A percentile compares a stretch with the other conserved stretches of the same genome.
Evolutionary conservation across 78 protist genomes (phyloP).

Genomic region (Monocercomonoides exilis): DNA sequence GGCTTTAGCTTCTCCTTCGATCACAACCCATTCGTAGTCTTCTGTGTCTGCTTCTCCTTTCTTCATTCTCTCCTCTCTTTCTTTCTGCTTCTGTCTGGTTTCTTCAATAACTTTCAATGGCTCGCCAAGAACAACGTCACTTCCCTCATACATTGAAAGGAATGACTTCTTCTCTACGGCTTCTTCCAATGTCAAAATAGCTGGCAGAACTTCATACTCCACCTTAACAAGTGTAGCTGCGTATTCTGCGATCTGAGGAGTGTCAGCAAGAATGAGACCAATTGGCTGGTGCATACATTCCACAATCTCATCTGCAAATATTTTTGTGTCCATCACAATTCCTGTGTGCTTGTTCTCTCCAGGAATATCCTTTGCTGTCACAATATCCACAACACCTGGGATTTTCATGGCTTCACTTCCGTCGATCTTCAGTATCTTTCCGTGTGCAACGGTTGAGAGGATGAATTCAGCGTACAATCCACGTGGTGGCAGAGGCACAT

Average conservation of each 20-base stretch:
- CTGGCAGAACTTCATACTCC: slow-evolving; percentile 47
- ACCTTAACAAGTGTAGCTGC: slow-evolving; percentile 40
- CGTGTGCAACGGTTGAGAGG: slow-evolving; percentile 14
- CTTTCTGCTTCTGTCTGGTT: not conserved
- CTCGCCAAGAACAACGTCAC: slow-evolving; percentile 49
- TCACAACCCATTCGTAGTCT: slow-evolving; percentile 30
- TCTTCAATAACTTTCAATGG: too few species aligned
- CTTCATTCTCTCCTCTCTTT: not conserved
- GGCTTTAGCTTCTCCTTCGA: slow-evolving; percentile 22
- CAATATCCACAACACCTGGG: slow-evolving; percentile 45
- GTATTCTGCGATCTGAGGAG: not conserved
- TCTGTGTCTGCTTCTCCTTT: not conserved
- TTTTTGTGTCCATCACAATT: slow-evolving; percentile 28
- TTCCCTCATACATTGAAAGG: not conserved
- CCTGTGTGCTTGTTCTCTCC: slow-evolving; percentile 37
- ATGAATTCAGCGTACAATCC: slow-evolving; percentile 53
- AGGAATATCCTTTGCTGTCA: slow-evolving; percentile 48
- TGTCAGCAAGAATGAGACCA: slow-evolving; percentile 68
- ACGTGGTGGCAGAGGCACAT: slow-evolving; percentile 14
- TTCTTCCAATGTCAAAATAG: slow-evolving; percentile 64
- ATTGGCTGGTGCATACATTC: slow-evolving; percentile 48
- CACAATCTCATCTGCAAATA: slow-evolving; percentile 45
- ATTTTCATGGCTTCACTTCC: not conserved
- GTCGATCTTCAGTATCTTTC: slow-evolving; percentile 36
- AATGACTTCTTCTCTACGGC: slow-evolving; percentile 48